A percentile compares a stretch with the other conserved stretches of the same genome.
Conservation (phyloP, 768 basidiomycete genomes). For the Brasilioporus rufonigricans region DNA sequence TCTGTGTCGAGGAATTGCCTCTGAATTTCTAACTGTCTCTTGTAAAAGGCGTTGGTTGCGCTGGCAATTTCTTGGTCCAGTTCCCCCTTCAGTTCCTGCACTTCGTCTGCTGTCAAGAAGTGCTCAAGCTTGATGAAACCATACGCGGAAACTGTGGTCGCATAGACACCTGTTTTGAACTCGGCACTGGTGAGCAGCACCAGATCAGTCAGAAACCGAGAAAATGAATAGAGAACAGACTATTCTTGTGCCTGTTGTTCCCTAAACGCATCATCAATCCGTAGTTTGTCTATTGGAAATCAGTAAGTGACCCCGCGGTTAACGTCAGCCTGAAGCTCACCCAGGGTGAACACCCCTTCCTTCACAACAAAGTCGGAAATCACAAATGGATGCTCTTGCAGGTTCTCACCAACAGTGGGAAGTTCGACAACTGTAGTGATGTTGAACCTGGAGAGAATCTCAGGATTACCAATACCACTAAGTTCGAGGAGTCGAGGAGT, state of each 20-base stretch:
- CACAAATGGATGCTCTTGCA: too few species aligned
- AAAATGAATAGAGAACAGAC: background rate
- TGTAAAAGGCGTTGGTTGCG: conserved; percentile 6
- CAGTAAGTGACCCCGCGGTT: fast-evolving
- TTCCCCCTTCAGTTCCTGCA: conserved; percentile 10
- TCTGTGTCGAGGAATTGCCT: background rate
- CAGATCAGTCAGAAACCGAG: background rate
- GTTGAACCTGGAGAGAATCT: too few species aligned
- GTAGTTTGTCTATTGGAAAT: conserved; percentile 3
- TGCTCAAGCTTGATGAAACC: conserved; percentile 20
- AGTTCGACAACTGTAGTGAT: too few species aligned
- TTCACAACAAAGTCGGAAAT: too few species aligned
- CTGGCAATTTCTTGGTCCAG: conserved; percentile 5
- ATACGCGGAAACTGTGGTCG: conserved; percentile 12
- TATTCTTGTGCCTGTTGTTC: conserved; percentile 13
- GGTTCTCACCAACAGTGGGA: too few species aligned
- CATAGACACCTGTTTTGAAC: conserved; percentile 11
- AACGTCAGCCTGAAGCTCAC: background rate
- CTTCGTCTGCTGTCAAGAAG: conserved; percentile 9
- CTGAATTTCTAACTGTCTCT: conserved; percentile 14
- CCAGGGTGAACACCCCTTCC: too few species aligned
- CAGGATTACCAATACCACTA: too few species aligned
- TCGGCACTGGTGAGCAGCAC: background rate
- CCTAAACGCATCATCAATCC: conserved; percentile 8
- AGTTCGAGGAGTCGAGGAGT: too few species aligned